Base-by-base conservation (phyloP, 306 rosid genomes). In the Mimosa pudica region DNA sequence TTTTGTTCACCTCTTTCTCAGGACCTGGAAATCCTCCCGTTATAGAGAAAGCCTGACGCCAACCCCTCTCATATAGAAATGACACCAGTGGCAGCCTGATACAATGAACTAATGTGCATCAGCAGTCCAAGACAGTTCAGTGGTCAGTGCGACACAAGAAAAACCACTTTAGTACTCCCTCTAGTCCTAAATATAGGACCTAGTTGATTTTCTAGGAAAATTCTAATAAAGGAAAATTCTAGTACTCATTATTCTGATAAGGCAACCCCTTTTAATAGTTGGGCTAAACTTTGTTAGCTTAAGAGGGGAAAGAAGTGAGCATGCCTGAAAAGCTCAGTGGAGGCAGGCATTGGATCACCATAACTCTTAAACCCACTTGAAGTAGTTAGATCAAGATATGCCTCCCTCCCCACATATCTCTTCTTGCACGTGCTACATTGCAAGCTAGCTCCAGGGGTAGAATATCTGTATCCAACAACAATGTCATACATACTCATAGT, bases 31-130 rank as follows among this genome's bases (percentile, higher is more conserved):
- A 91, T 84, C 97, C 97, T 74, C 91, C 90, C 87, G 30, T 64
- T 57, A 82, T 60, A 8, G 95, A 82, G 74, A 95, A 95, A 79
- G 86, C 66, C 87, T 92, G 95, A 76, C 98, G 98, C 98, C 98
- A 95, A 79, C 98, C 98, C 82, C 98, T 92, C 87, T 95, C 98
- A 74, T 95, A 95, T 55, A 95, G 90, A 85, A 86, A 90, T 60
- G 98, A 87, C 78, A 92, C 49, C 89, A 90, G 83, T 10, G 92
- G 97, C 77, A 83, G 49, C 95, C 99, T 93, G 89, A 83, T 84
- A 79, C 85, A 85, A 62, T 74, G 83, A 80, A 78, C 54, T 77
- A 54, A 65, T n/a, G 82, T 8, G 66, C 66, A 79, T 72, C 72
- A 55, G 62, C 82, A 78, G 73, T 13, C 69, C 78, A 49, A 64